Conservation (phyloP, 2,329 filamentous ascomycete species). For the Fonsecaea nubica region DNA sequence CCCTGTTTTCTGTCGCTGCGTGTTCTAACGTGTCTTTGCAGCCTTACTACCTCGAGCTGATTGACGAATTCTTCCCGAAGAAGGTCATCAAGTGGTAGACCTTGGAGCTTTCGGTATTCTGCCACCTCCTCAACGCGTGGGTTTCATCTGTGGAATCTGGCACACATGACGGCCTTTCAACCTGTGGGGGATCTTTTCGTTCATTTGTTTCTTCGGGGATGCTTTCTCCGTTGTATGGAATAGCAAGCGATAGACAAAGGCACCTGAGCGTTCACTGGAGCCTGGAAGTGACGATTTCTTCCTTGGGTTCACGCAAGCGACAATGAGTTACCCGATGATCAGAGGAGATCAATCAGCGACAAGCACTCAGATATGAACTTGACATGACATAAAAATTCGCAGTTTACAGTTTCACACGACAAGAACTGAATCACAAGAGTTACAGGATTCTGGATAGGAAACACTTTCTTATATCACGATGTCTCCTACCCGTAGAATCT, state of each 20-base stretch:
- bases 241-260: neutral
- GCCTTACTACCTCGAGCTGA: constrained; percentile 76
- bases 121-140: neutral
- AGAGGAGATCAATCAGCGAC: neutral
- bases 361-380: neutral
- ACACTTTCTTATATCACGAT: neutral
- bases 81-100: constrained; percentile 72
- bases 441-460: neutral
- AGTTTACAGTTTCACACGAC: constrained; percentile 2
- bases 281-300: neutral
- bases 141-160: neutral
- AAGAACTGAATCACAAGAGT: too few relatives aligned
- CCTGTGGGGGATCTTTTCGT: neutral
- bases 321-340: neutral
- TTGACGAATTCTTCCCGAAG: constrained; percentile 75
- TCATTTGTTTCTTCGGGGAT: neutral
- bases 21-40: constrained; percentile 42
- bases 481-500: too few relatives aligned
- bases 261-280: neutral
- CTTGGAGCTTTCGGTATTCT: neutral
- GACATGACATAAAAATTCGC: too few relatives aligned
- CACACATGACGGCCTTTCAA: too few relatives aligned
- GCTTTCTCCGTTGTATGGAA: neutral
- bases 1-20: neutral
- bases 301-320: neutral